A percentile compares a stretch with the other conserved stretches of the same genome.
phyloP scores from a whole-genome alignment of 176 grass and related monocot genomes.

The Oryza rufipogon region DNA sequence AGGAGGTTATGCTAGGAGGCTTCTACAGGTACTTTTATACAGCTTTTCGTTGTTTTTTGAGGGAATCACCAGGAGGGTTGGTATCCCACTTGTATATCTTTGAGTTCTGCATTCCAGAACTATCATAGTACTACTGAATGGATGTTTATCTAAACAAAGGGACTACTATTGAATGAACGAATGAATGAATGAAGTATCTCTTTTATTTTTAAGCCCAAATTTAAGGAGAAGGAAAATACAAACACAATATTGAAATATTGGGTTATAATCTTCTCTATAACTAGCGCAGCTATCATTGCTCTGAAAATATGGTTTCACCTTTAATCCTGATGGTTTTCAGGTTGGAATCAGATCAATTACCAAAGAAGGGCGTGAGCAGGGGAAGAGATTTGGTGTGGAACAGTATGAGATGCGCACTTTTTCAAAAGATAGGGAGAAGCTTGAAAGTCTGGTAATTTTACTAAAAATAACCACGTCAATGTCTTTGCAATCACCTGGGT shows the following conservation, averaged over 20 bases:
- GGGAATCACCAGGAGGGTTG: not conserved
- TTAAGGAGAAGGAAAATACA: not conserved
- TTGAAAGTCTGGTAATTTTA: conserved; percentile 77
- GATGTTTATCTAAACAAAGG: not conserved
- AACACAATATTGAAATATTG: not conserved
- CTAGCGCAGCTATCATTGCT: not conserved
- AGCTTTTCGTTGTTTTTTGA: not conserved
- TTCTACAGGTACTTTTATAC: conserved; percentile 66
- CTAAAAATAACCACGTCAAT: not conserved
- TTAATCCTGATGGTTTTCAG: conserved; percentile 47
- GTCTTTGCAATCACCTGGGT: not conserved
- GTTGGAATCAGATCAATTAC: conserved; percentile 92
- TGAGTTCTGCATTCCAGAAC: not conserved
- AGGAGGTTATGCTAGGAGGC: conserved; percentile 91
- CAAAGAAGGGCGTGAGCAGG: conserved; percentile 94
- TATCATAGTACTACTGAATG: not conserved
- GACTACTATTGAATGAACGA: not conserved
- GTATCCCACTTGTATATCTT: not conserved
- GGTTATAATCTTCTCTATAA: not conserved
- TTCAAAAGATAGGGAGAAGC: conserved; percentile 68
- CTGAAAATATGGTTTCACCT: not conserved
- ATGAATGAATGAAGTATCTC: not conserved
- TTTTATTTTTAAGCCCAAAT: not conserved
- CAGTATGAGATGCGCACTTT: conserved; percentile 98
- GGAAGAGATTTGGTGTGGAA: conserved; percentile 91